phyloP scores from a whole-genome alignment of 176 grass and related monocot species.

The Thalia dealbata region DNA sequence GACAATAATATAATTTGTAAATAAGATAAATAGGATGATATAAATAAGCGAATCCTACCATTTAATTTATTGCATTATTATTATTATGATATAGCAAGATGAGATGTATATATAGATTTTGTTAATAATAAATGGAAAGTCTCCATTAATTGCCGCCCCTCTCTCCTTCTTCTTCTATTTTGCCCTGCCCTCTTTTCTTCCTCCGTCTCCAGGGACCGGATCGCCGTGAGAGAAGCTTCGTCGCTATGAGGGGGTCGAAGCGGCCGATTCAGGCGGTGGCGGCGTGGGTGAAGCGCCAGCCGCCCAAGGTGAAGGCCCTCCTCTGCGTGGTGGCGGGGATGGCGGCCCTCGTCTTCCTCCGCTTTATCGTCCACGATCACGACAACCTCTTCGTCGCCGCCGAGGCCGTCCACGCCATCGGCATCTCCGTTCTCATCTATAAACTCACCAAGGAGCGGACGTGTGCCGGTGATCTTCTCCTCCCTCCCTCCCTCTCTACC shows the following conservation, averaged over 20 bases:
- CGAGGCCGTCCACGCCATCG: slow-evolving; percentile 21
- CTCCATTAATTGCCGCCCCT: too few relatives aligned
- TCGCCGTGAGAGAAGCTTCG: neutral
- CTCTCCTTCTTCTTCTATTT: too few relatives aligned
- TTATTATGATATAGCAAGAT: too few relatives aligned
- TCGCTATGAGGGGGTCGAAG: neutral
- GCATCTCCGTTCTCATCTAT: slow-evolving; percentile 11
- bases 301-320: slow-evolving; percentile 5
- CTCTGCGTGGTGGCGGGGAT: neutral
- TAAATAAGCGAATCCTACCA: too few relatives aligned
- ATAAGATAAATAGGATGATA: too few relatives aligned
- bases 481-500: neutral
- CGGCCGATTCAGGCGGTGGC: neutral
- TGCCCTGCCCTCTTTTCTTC: too few relatives aligned
- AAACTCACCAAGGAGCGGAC: slow-evolving; percentile 14
- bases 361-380: slow-evolving; percentile 11
- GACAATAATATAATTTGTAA: too few relatives aligned
- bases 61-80: too few relatives aligned
- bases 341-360: slow-evolving; percentile 2
- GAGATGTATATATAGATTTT: too few relatives aligned
- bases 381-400: slow-evolving; percentile 9
- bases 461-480: slow-evolving; percentile 1
- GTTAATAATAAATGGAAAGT: too few relatives aligned
- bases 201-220: neutral
- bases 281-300: slow-evolving; percentile 8